phyloP scores from a whole-genome alignment of 2,329 filamentous ascomycete genomes.

The Niveomyces coronatus region DNA sequence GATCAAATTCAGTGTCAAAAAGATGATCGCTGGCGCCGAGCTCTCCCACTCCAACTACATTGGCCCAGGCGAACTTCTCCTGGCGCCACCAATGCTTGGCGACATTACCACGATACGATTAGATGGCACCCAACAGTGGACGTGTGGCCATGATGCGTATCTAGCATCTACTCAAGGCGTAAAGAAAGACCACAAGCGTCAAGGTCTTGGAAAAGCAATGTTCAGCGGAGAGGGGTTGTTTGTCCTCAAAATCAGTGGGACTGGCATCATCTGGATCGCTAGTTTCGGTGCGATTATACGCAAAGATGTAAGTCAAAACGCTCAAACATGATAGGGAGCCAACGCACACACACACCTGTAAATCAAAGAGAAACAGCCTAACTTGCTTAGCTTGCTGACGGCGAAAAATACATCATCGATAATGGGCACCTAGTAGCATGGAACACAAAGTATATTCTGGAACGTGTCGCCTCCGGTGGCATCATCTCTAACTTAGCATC shows the following conservation, averaged over 20 bases:
- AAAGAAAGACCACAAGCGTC: slow-evolving; percentile 75
- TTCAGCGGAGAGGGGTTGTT: slow-evolving; percentile 91
- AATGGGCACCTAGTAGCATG: slow-evolving; percentile 92
- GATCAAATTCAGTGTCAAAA: slow-evolving; percentile 83
- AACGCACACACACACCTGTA: too few species aligned
- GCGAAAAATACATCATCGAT: slow-evolving; percentile 85
- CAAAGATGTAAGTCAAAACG: slow-evolving; percentile 82
- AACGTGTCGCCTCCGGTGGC: slow-evolving; percentile 81
- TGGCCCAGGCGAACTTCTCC: slow-evolving; percentile 80
- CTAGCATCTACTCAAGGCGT: slow-evolving; percentile 81
- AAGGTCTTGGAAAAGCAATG: slow-evolving; percentile 79
- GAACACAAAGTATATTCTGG: slow-evolving; percentile 90
- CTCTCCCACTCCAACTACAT: slow-evolving; percentile 71
- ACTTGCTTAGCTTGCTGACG: slow-evolving; percentile 39
- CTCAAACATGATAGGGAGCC: too few species aligned
- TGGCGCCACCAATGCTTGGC: slow-evolving; percentile 70
- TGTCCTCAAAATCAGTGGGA: slow-evolving; percentile 75
- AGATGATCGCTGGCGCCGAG: slow-evolving; percentile 74
- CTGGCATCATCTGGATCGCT: slow-evolving; percentile 77
- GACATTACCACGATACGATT: slow-evolving; percentile 77
- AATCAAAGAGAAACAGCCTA: slow-evolving; percentile 19
- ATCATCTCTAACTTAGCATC: slow-evolving; percentile 80
- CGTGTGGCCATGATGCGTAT: slow-evolving; percentile 76
- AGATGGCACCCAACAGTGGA: slow-evolving; percentile 65
- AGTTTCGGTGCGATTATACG: slow-evolving; percentile 92